Conservation (phyloP, 2,329 filamentous ascomycete species). For the Cryphonectria naterciae region DNA sequence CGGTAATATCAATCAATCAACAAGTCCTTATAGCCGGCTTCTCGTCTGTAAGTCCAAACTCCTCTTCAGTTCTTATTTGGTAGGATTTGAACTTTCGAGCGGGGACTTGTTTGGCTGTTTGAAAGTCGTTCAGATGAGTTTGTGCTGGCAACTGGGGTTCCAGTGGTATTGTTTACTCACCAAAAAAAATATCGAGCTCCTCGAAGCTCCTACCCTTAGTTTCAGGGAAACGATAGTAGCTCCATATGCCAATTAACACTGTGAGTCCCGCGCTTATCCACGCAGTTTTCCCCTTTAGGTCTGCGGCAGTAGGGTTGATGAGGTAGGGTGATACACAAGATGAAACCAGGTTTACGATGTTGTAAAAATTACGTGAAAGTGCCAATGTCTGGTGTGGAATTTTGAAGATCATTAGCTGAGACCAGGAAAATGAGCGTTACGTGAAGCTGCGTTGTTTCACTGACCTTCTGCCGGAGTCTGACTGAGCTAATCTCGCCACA, state of each 20-base stretch:
- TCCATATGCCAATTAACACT: slow-evolving; percentile 5
- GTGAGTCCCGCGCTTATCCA: slow-evolving; percentile 6
- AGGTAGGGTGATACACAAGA: slow-evolving; percentile 10
- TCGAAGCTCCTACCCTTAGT: slow-evolving; percentile 16
- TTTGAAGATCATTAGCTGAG: neutral
- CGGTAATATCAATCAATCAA: too few species aligned
- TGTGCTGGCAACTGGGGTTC: too few species aligned
- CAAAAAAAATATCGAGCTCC: slow-evolving; percentile 21
- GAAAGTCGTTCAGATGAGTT: too few species aligned
- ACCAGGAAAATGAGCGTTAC: too few species aligned
- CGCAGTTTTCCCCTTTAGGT: slow-evolving; percentile 15
- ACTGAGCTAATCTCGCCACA: slow-evolving; percentile 16
- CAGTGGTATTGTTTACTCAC: neutral
- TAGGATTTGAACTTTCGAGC: slow-evolving; percentile 13
- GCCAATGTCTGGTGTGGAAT: slow-evolving; percentile 1
- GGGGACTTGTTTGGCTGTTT: slow-evolving; percentile 4
- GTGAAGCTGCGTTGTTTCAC: neutral
- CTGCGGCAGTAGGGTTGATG: slow-evolving; percentile 14
- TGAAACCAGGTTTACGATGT: slow-evolving; percentile 6
- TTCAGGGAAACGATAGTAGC: slow-evolving; percentile 16
- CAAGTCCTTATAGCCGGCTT: neutral
- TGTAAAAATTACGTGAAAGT: slow-evolving; percentile 17
- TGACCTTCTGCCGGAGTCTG: slow-evolving; percentile 10
- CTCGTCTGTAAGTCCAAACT: slow-evolving; percentile 1
- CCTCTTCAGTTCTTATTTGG: slow-evolving; percentile 4